Evolutionary conservation across 495 filamentous ascomycete species (phyloP).

Genomic region (Podospora didyma): DNA sequence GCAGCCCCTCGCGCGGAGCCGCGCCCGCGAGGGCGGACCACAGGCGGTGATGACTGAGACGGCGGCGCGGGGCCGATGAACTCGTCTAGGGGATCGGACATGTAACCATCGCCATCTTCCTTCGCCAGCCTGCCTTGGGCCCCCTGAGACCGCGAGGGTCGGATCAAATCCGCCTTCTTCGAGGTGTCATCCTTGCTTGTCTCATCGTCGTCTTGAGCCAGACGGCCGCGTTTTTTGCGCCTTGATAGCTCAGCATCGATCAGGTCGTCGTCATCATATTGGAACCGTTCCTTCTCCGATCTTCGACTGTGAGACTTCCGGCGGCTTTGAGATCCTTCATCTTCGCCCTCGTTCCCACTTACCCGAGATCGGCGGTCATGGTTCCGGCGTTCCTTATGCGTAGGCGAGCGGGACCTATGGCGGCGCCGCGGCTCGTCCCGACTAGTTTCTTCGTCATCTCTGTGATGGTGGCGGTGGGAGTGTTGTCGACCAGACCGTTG

Average conservation of each 20-base stretch:
- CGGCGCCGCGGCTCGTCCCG: background rate
- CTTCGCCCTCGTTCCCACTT: slow-evolving; percentile 6
- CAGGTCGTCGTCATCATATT: background rate
- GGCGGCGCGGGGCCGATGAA: slow-evolving; percentile 78
- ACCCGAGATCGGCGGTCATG: slow-evolving; percentile 13
- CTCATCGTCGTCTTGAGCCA: slow-evolving; percentile 10
- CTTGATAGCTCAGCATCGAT: slow-evolving; percentile 8
- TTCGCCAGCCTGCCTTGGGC: background rate
- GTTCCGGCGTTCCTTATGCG: background rate
- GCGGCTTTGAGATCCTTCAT: background rate
- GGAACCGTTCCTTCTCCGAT: slow-evolving; percentile 11
- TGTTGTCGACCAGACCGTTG: slow-evolving; percentile 5
- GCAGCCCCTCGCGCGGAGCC: slow-evolving; percentile 55
- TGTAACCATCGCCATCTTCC: slow-evolving; percentile 27
- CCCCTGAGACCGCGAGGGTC: background rate
- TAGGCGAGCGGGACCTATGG: slow-evolving; percentile 22
- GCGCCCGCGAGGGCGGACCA: slow-evolving; percentile 67
- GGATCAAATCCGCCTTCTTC: background rate
- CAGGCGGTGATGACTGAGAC: slow-evolving; percentile 36
- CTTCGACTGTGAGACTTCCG: slow-evolving; percentile 5
- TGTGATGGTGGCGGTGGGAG: slow-evolving; percentile 7
- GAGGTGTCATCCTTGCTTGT: background rate
- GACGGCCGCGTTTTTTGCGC: slow-evolving; percentile 16
- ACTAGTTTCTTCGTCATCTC: background rate
- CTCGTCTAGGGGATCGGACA: slow-evolving; percentile 75